Percentiles rank a stretch among this genome's conserved stretches.
phyloP scores from a whole-genome alignment of 2,329 filamentous ascomycete genomes.

The Coniosporium tulheliwenetii region DNA sequence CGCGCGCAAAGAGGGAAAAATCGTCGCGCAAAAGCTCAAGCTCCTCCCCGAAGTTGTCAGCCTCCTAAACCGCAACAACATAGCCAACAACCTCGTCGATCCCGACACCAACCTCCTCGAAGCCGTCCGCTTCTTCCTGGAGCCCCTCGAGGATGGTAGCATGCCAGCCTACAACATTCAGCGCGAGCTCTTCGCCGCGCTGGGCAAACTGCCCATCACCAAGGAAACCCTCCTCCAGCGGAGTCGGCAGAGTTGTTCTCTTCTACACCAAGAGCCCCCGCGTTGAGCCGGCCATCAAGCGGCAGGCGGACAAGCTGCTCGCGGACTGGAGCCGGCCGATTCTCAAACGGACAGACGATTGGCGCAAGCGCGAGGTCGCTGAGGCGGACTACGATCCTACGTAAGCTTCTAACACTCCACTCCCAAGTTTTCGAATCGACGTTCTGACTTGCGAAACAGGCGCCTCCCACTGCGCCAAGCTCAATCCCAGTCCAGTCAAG shows the following conservation, averaged over 20 bases:
- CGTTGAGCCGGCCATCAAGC: conserved; percentile 76
- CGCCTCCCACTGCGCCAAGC: conserved; percentile 11
- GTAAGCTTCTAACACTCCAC: conserved; percentile 15
- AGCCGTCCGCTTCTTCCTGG: conserved; percentile 91
- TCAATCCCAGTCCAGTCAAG: conserved; percentile 11
- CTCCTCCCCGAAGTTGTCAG: conserved; percentile 81
- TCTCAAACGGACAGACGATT: conserved; percentile 83
- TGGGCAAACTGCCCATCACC: conserved; percentile 69
- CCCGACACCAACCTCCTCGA: conserved; percentile 92
- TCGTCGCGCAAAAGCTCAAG: conserved; percentile 84
- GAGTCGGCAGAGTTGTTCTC: conserved; percentile 88
- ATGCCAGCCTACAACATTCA: conserved; percentile 96
- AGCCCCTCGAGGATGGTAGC: conserved; percentile 85
- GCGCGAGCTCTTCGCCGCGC: conserved; percentile 73
- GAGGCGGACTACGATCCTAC: conserved; percentile 44
- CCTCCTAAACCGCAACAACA: conserved; percentile 76
- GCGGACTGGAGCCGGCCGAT: conserved; percentile 94
- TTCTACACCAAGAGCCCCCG: conserved; percentile 96
- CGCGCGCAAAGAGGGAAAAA: conserved; percentile 62
- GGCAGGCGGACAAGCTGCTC: conserved; percentile 80
- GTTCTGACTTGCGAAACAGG: conserved; percentile 5
- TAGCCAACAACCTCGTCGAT: conserved; percentile 72
- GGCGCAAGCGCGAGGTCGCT: conserved; percentile 61
- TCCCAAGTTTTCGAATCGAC: background rate
- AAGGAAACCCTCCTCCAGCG: conserved; percentile 80